Conservation (phyloP, 2,329 filamentous ascomycete species). For the Fusarium torulosum region DNA sequence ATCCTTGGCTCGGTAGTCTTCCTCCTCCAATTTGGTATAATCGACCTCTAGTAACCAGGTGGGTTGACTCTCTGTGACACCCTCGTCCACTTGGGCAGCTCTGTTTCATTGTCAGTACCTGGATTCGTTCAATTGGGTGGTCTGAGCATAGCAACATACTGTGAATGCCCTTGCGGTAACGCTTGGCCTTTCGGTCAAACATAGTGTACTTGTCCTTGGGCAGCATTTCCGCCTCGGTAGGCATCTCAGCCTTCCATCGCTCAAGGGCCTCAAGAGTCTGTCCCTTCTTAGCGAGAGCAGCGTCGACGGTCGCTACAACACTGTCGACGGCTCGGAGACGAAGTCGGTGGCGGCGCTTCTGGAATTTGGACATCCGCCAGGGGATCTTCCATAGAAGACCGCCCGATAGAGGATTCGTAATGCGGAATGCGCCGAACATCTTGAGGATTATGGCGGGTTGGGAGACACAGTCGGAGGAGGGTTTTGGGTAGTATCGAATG, state of each 20-base stretch:
- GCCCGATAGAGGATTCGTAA: constrained; percentile 79
- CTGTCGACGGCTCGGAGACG: constrained; percentile 87
- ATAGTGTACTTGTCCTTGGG: constrained; percentile 98
- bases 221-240: constrained; percentile 93
- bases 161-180: constrained; percentile 96
- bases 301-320: constrained; percentile 86
- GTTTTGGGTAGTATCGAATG: constrained; percentile 37
- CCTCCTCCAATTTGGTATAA: constrained; percentile 17
- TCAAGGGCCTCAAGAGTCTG: constrained; percentile 82
- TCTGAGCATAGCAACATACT: constrained; percentile 70
- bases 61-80: constrained; percentile 95
- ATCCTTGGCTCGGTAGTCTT: constrained; percentile 23
- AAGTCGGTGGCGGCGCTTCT: constrained; percentile 88
- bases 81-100: constrained; percentile 92
- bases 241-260: constrained; percentile 96
- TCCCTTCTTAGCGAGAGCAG: constrained; percentile 79
- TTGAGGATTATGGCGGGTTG: constrained; percentile 45
- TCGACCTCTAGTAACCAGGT: constrained; percentile 81
- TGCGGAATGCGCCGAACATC: constrained; percentile 89
- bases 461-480: constrained; percentile 22
- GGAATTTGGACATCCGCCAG: constrained; percentile 92
- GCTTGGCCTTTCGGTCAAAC: constrained; percentile 96
- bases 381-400: constrained; percentile 97
- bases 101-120: constrained; percentile 58
- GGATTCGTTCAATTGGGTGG: neutral